Evolutionary conservation across 1,284 basidiomycete genomes (phyloP).

Genomic region (Pyrrhoderma lamaoense): DNA sequence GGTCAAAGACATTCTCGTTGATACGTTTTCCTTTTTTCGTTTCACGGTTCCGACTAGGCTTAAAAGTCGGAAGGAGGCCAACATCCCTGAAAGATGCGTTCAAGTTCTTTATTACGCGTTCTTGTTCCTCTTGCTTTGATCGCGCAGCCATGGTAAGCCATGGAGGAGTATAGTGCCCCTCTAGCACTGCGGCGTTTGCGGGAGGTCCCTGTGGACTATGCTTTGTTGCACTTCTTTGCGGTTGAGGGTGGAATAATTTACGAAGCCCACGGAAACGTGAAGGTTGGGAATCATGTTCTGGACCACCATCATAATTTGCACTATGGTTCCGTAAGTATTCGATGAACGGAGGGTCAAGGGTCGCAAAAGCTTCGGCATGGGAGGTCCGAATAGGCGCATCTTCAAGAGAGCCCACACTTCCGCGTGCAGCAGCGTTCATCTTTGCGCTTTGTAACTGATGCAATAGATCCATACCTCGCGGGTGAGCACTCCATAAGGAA

Average conservation of each 20-base stretch:
- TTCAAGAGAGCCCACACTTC: slow-evolving; percentile 21
- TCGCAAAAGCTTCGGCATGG: slow-evolving; percentile 65
- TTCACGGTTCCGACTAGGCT: slow-evolving; percentile 23
- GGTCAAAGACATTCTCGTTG: slow-evolving; percentile 45
- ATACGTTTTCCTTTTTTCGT: slow-evolving; percentile 12
- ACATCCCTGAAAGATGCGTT: slow-evolving; percentile 73
- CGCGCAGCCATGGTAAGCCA: slow-evolving; percentile 62
- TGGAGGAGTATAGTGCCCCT: slow-evolving; percentile 48
- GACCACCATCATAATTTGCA: slow-evolving; percentile 20
- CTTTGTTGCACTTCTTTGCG: slow-evolving; percentile 11
- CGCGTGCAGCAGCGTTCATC: slow-evolving; percentile 1
- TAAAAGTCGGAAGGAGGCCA: slow-evolving; percentile 56
- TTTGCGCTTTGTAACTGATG: background rate
- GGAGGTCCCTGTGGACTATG: slow-evolving; percentile 4
- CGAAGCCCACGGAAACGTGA: slow-evolving; percentile 16
- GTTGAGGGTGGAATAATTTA: slow-evolving; percentile 13
- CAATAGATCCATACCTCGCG: slow-evolving; percentile 8
- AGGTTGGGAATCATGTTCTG: slow-evolving; percentile 22
- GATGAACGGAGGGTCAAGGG: slow-evolving; percentile 54
- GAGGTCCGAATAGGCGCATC: slow-evolving; percentile 46
- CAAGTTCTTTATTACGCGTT: slow-evolving; percentile 58
- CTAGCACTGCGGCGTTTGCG: slow-evolving; percentile 25
- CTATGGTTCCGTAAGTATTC: slow-evolving; percentile 39
- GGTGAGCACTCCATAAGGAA: background rate
- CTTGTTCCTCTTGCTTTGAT: slow-evolving; percentile 55